phyloP scores from a whole-genome alignment of 2,329 filamentous ascomycete genomes.

The Westerdykella ornata region DNA sequence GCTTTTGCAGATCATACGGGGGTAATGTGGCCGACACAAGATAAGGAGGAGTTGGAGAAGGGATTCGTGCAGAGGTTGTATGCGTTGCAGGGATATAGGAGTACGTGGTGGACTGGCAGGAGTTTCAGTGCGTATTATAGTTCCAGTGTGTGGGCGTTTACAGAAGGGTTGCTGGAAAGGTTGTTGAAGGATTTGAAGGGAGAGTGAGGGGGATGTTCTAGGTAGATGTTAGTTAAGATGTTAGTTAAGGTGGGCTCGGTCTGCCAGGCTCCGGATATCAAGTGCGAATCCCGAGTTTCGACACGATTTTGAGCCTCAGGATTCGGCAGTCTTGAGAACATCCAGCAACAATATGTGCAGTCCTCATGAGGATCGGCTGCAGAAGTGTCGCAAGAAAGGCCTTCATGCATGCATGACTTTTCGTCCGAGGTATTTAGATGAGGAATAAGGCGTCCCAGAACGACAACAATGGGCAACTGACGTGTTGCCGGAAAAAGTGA shows the following conservation, averaged over 20 bases:
- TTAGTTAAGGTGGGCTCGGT: too few species aligned
- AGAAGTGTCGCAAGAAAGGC: too few species aligned
- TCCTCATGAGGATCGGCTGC: too few species aligned
- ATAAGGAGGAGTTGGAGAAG: constrained; percentile 1
- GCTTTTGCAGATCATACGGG: constrained; percentile 14
- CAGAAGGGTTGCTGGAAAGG: constrained; percentile 13
- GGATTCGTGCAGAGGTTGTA: constrained; percentile 19
- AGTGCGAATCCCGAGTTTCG: too few species aligned
- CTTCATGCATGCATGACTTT: too few species aligned
- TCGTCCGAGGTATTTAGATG: background rate
- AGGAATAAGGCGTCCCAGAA: constrained; percentile 1
- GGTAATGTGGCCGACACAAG: constrained; percentile 8
- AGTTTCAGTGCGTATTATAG: constrained; percentile 13
- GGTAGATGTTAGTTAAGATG: too few species aligned
- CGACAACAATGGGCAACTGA: background rate
- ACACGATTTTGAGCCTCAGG: too few species aligned
- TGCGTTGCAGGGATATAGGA: constrained; percentile 13
- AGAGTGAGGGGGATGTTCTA: background rate
- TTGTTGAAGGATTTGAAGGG: constrained; percentile 6
- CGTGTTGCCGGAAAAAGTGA: background rate
- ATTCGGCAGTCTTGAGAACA: too few species aligned
- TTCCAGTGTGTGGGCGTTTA: constrained; percentile 17
- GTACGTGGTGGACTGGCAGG: constrained; percentile 18
- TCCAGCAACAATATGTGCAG: too few species aligned
- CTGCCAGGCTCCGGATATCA: too few species aligned